Conservation (phyloP, 1,284 basidiomycete species). For the Ustilago hordei region DNA sequence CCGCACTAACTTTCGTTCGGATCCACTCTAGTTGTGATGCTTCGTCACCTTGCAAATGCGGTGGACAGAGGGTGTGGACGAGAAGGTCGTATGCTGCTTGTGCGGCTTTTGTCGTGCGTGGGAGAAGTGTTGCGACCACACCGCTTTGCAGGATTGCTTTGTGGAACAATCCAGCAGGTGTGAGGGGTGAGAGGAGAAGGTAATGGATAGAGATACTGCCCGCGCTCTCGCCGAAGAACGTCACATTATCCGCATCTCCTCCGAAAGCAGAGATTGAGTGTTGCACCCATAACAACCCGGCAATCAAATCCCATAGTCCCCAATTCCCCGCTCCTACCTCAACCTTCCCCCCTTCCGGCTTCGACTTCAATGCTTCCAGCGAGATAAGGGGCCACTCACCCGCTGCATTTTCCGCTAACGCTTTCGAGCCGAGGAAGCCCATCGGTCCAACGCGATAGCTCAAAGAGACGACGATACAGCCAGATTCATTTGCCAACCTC, state of each 20-base stretch:
- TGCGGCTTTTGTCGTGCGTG: constrained; percentile 35
- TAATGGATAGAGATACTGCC: constrained; percentile 55
- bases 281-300: constrained; percentile 75
- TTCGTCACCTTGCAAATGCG: constrained; percentile 31
- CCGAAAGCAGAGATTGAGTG: constrained; percentile 77
- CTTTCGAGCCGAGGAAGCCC: constrained; percentile 72
- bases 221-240: constrained; percentile 62
- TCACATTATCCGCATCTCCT: constrained; percentile 75
- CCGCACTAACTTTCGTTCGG: constrained; percentile 28
- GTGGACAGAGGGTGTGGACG: constrained; percentile 21
- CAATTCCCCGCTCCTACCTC: constrained; percentile 71
- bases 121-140: constrained; percentile 38
- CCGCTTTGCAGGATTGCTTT: constrained; percentile 51
- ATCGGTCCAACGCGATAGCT: constrained; percentile 72
- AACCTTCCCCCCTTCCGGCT: constrained; percentile 4
- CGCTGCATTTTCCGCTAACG: constrained; percentile 66
- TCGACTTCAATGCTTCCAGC: constrained; percentile 15
- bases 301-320: constrained; percentile 76
- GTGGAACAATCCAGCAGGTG: constrained; percentile 43
- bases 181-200: constrained; percentile 27
- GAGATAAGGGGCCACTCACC: constrained; percentile 40
- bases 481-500: constrained; percentile 41
- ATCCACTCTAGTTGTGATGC: constrained; percentile 37
- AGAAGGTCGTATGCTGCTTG: constrained; percentile 50
- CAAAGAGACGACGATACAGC: constrained; percentile 72